A percentile compares a stretch with the other conserved stretches of the same genome.
Evolutionary conservation across 441 rosid species (phyloP).

Genomic region (Pelargonium citronellum): DNA sequence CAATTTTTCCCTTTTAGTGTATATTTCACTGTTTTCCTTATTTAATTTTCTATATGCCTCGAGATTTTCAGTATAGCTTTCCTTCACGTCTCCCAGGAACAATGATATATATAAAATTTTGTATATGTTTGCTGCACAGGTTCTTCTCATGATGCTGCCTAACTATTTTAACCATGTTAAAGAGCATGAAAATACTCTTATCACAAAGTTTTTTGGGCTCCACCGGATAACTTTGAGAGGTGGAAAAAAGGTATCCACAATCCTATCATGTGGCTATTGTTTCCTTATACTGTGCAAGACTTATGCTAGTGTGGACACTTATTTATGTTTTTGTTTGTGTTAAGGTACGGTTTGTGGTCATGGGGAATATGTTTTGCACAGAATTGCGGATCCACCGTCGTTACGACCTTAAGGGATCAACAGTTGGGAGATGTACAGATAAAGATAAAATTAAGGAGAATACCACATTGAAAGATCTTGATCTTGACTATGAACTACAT

Average conservation of each 20-base stretch:
- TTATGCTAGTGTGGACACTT: conserved; percentile 13
- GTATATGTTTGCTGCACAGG: conserved; percentile 32
- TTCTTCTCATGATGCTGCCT: conserved; percentile 78
- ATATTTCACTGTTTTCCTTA: no score
- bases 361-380: conserved; percentile 99
- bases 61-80: no score
- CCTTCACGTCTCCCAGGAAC: no score
- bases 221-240: conserved; percentile 71
- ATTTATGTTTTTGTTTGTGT: conserved; percentile 6
- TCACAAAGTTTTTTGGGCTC: conserved; percentile 86
- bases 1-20: no score
- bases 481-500: conserved; percentile 67
- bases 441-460: conserved; percentile 55
- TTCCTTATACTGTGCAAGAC: conserved; percentile 11
- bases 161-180: conserved; percentile 68
- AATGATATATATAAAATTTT: no score
- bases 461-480: conserved; percentile 85
- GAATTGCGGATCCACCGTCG: conserved; percentile 83
- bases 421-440: conserved; percentile 72
- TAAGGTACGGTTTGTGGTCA: conserved; percentile 92
- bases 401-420: conserved; percentile 89
- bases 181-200: conserved; percentile 77
- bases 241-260: conserved; percentile 63
- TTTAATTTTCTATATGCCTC: no score
- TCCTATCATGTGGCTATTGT: conserved; percentile 9